phyloP scores from a whole-genome alignment of 495 filamentous ascomycete species.

The Cercophora sp. region DNA sequence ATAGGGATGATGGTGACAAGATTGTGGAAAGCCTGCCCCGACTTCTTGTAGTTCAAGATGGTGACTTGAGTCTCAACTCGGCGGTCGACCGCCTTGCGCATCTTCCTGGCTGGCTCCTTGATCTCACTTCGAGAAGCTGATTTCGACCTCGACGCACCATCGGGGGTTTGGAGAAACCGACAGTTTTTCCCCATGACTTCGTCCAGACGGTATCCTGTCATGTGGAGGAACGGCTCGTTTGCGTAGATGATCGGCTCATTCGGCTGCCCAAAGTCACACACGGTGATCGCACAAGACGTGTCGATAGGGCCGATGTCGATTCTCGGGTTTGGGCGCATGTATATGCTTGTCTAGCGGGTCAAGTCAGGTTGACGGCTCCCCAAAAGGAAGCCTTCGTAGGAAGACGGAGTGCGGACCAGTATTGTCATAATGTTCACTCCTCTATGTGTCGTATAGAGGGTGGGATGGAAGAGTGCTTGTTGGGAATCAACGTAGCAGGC shows the following conservation, averaged over 20 bases:
- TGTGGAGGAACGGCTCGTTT: slow-evolving; percentile 36
- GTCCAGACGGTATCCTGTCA: slow-evolving; percentile 41
- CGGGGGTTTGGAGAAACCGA: slow-evolving; percentile 50
- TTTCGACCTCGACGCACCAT: slow-evolving; percentile 24
- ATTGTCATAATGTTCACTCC: slow-evolving; percentile 48
- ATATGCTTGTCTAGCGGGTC: slow-evolving; percentile 23
- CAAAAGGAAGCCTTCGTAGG: background rate
- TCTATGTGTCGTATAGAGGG: slow-evolving; percentile 44
- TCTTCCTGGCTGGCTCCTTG: slow-evolving; percentile 31
- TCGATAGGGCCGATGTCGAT: slow-evolving; percentile 46
- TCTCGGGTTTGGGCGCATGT: slow-evolving; percentile 40
- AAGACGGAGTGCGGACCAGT: slow-evolving; percentile 31
- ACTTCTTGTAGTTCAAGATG: slow-evolving; percentile 49
- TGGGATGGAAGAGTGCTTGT: slow-evolving; percentile 43
- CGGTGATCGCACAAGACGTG: slow-evolving; percentile 41
- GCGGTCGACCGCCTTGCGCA: slow-evolving; percentile 37
- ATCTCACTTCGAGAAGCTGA: slow-evolving; percentile 33
- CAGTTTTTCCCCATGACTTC: slow-evolving; percentile 49
- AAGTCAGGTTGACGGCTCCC: background rate
- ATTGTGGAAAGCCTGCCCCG: slow-evolving; percentile 43
- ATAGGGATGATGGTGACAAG: slow-evolving; percentile 48
- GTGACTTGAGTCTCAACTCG: slow-evolving; percentile 40
- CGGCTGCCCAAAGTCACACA: slow-evolving; percentile 42
- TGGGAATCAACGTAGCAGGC: slow-evolving; percentile 6
- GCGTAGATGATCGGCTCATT: slow-evolving; percentile 50